Base-by-base conservation (phyloP, 805 yeast genomes). In the Lachancea waltii region DNA sequence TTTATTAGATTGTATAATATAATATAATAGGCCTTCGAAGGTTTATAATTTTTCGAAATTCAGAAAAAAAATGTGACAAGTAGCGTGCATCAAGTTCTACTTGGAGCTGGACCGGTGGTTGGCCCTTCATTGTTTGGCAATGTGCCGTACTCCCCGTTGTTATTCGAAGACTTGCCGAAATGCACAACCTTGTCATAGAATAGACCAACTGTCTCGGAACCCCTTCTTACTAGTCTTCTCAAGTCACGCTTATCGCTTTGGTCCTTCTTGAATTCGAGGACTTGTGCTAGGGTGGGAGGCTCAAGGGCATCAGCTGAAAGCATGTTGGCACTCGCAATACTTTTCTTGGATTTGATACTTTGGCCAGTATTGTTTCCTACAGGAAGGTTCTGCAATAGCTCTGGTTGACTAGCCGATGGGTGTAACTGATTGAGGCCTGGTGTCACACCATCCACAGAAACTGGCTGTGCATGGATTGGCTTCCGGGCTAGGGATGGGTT, bases 401-500 rank as follows among this genome's bases (percentile, higher is more conserved):
- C 33, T 6, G 26, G 38, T 14, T 36, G 40, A 8, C 30, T 25
- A 11, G 16, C 24, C 7, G 18, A 35, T 3, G 41, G 31, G 18
- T 32, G 34, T 22, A 29, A 15, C 20, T 27, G 37, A 23, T 14
- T 17, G 5, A 52, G n/a, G 7, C 38, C 30, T 8, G n/a, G 59
- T 49, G 42, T 64, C 47, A 55, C 50, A 50, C 25, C 51, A 44
- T 4, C 63, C 49, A 33, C 14, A 4, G 18, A 11, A 7, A 37
- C n/a, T 7, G 42, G 22, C 13, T 38, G 42, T 6, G 7, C 61
- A 56, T 48, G 14, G 1, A 55, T 53, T 33, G 54, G 55, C 41
- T 69, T 69, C 49, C 75, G 58, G 2, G 72, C 73, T 40, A 64
- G 42, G 17, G 73, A 68, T 0, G 73, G 75, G 7, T 66, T 66